Evolutionary conservation across 169 alveolate species (phyloP).

Genomic region (Plasmodium billcollinsi): DNA sequence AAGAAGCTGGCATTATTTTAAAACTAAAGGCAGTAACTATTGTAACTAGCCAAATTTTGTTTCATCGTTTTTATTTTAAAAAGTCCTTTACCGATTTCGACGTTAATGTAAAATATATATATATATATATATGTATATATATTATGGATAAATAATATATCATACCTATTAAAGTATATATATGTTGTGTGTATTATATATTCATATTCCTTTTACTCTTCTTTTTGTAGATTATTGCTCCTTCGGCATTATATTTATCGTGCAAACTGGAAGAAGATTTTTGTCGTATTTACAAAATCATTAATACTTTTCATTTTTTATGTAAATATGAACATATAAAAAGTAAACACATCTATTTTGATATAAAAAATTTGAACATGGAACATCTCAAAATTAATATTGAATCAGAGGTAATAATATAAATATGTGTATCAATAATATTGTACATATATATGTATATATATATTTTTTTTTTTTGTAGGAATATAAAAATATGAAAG

Average conservation of each 20-base stretch:
- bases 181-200: neutral
- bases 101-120: conserved; percentile 79
- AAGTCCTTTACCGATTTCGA: conserved; percentile 89
- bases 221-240: conserved; percentile 85
- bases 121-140: conserved; percentile 8
- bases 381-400: conserved; percentile 58
- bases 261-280: conserved; percentile 92
- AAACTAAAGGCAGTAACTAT: conserved; percentile 90
- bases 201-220: neutral
- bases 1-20: conserved; percentile 91
- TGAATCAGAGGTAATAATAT: conserved; percentile 44
- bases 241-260: conserved; percentile 90
- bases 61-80: conserved; percentile 91
- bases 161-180: neutral
- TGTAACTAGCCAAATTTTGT: conserved; percentile 90
- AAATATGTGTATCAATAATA: neutral
- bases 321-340: conserved; percentile 72
- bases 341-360: conserved; percentile 64
- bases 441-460: neutral
- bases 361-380: conserved; percentile 46
- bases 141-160: neutral
- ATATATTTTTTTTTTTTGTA: conserved; percentile 8
- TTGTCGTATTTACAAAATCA: conserved; percentile 88
- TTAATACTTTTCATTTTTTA: conserved; percentile 86
- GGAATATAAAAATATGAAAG: conserved; percentile 77